Conservation (phyloP, 306 rosid species). For the Biancaea sappan region DNA sequence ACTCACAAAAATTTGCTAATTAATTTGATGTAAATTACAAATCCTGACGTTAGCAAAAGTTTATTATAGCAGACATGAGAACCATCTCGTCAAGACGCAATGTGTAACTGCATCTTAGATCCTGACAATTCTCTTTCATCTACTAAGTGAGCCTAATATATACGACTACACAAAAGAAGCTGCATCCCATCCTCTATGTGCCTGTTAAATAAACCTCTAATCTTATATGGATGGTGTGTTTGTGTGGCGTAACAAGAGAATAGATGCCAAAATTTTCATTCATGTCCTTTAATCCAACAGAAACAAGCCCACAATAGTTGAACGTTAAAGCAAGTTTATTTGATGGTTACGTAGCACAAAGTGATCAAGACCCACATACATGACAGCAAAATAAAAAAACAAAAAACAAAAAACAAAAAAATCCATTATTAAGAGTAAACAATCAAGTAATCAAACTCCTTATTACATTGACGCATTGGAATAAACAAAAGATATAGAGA, state of each 20-base stretch:
- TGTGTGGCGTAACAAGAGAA: neutral
- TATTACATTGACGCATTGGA: neutral
- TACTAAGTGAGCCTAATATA: neutral
- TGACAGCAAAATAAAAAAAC: neutral
- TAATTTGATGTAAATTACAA: neutral
- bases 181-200: conserved; percentile 1
- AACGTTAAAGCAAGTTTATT: neutral
- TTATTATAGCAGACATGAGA: conserved; percentile 4
- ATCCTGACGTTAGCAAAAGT: neutral
- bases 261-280: neutral
- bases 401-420: no score
- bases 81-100: neutral
- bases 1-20: neutral
- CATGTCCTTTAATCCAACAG: neutral
- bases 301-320: neutral
- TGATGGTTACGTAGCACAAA: neutral
- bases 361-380: neutral
- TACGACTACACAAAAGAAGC: neutral
- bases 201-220: conserved; percentile 1
- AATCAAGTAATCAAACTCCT: neutral
- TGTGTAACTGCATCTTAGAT: neutral
- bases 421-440: neutral
- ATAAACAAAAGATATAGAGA: neutral
- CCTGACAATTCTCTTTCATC: neutral
- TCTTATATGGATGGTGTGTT: neutral